A percentile compares a stretch with the other conserved stretches of the same genome.
Evolutionary conservation across 345 rosid genomes (phyloP).

Genomic region (Camelina laxa): DNA sequence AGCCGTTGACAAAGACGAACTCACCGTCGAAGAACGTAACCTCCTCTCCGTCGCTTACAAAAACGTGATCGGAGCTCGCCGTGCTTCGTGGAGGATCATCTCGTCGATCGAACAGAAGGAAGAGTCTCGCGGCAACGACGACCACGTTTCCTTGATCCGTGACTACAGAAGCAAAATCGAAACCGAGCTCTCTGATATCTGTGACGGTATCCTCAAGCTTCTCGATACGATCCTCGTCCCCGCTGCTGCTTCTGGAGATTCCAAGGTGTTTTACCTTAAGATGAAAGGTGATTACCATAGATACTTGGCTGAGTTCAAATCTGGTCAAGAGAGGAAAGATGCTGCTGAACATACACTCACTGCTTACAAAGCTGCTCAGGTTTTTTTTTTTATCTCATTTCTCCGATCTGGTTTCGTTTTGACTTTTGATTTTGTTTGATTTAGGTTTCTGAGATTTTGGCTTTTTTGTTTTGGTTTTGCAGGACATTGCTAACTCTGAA

Average conservation of each 20-base stretch:
- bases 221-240: conserved; percentile 78
- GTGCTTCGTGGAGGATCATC: conserved; percentile 91
- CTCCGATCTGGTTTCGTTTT: neutral
- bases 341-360: conserved; percentile 86
- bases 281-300: conserved; percentile 95
- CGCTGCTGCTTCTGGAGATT: conserved; percentile 71
- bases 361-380: conserved; percentile 95
- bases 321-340: conserved; percentile 81
- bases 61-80: conserved; percentile 91
- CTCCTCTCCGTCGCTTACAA: conserved; percentile 95
- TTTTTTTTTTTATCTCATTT: conserved; percentile 46
- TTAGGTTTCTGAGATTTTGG: neutral
- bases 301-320: conserved; percentile 87
- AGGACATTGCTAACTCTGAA: conserved; percentile 89
- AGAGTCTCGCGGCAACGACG: conserved; percentile 93
- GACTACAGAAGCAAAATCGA: conserved; percentile 86
- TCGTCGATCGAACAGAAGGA: conserved; percentile 93
- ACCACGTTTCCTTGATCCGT: conserved; percentile 76
- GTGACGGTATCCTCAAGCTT: conserved; percentile 82
- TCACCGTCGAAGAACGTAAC: conserved; percentile 83
- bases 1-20: conserved; percentile 63
- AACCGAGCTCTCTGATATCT: conserved; percentile 72
- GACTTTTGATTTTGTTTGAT: neutral
- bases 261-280: conserved; percentile 85
- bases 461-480: conserved; percentile 21